Evolutionary conservation across 257 asterid genomes (phyloP), one percentile per base, ranked within the genome.

Genomic region (Cruciata laevipes): DNA sequence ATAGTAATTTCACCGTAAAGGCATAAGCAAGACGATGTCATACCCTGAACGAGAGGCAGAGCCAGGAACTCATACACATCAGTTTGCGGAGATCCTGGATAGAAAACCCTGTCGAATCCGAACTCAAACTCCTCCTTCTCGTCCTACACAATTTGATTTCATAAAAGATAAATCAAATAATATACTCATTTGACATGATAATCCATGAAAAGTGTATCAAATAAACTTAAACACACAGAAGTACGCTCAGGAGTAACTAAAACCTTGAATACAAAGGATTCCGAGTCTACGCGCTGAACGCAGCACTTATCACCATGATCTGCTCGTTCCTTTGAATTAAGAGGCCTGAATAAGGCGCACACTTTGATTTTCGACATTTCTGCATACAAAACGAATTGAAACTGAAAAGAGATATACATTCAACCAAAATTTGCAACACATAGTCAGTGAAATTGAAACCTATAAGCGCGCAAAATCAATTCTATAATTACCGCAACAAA

Each of bases 271-370:
- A 83, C 37, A 73, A 90, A 90, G 6, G 90, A 74, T 69, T 84
- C 90, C 24, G 90, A 73, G 76, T 82, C 86, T 35, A 79, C 75
- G 47, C 76, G 69, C 73, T 76, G 82, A 71, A 90, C 75, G 82
- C 84, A 84, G 74, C 81, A 68, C 66, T 70, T 55, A 74, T 84
- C 90, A 14, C 95, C 88, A 6, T 82, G 81, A 69, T 82, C 92
- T 52, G 85, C 81, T 79, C 72, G 83, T 57, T 89, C 97, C 81
- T 84, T 89, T 32, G 80, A 56, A 79, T 78, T 84, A 38, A 85
- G 84, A 69, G 97, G 97, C 72, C 97, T 82, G 82, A 90, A 90
- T 52, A 86, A 83, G 31, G 86, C 92, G 74, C 90, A 82, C 42
- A 90, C 97, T 83, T 81, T 79, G 18, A 90, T 76, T 69, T 78